Evolutionary conservation across 108 stramenopile genomes (phyloP).

Genomic region (Skeletonema marinoi): DNA sequence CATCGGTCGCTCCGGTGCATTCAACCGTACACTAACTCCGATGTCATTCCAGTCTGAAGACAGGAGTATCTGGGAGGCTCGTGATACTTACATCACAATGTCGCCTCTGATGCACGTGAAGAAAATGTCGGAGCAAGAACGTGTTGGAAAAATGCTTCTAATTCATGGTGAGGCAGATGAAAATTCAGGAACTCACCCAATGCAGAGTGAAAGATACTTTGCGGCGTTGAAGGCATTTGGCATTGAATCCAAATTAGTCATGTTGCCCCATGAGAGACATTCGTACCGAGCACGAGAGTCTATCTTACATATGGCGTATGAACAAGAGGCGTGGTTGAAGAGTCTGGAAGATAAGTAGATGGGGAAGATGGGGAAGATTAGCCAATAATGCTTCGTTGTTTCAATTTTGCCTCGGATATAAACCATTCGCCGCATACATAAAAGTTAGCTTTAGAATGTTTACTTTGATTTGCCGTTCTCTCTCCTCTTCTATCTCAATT

Average conservation of each 20-base stretch:
- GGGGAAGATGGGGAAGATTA: neutral
- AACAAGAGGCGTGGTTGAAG: slow-evolving; percentile 55
- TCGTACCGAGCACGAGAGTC: slow-evolving; percentile 48
- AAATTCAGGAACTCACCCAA: slow-evolving; percentile 50
- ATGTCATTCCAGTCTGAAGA: slow-evolving; percentile 46
- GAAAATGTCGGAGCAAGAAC: slow-evolving; percentile 45
- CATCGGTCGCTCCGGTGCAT: neutral
- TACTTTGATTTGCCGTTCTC: too few species aligned
- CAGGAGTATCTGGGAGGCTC: slow-evolving; percentile 53
- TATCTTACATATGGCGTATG: slow-evolving; percentile 55
- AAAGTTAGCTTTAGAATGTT: too few species aligned
- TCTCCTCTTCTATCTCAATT: too few species aligned
- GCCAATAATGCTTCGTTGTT: neutral
- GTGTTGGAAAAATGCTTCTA: slow-evolving; percentile 45
- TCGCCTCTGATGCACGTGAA: slow-evolving; percentile 59
- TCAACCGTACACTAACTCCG: neutral
- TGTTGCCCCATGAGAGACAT: slow-evolving; percentile 53
- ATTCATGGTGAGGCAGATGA: slow-evolving; percentile 58
- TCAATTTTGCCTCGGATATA: neutral
- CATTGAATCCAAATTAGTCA: slow-evolving; percentile 49
- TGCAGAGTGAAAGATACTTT: slow-evolving; percentile 54
- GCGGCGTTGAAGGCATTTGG: slow-evolving; percentile 59
- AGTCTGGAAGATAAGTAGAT: slow-evolving; percentile 33
- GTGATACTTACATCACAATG: slow-evolving; percentile 51
- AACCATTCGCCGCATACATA: too few species aligned